A percentile compares a stretch with the other conserved stretches of the same genome.
Conservation (phyloP, 192 early-diverging fungal species). For the Gryganskiella cystojenkinii region DNA sequence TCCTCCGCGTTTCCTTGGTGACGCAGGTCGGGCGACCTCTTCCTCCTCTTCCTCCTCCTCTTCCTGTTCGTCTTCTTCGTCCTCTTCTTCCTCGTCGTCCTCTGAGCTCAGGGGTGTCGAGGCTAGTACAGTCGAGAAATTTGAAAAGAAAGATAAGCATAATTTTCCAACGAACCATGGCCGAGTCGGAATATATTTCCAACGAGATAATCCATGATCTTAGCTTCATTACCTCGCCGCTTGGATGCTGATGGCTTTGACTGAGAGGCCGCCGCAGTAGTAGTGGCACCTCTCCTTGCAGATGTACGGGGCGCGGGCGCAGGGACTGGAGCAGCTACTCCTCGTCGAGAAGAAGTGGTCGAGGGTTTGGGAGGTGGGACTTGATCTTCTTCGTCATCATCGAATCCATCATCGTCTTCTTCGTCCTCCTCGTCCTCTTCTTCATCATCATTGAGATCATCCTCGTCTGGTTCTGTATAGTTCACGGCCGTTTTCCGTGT, state of each 20-base stretch:
- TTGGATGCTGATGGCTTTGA: slow-evolving; percentile 11
- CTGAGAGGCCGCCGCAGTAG: too few species aligned
- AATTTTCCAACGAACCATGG: too few species aligned
- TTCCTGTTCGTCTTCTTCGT: slow-evolving; percentile 11
- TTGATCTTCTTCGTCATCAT: slow-evolving; percentile 28
- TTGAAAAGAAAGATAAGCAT: not conserved
- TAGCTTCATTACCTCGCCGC: slow-evolving; percentile 7
- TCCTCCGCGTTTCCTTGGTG: slow-evolving; percentile 20
- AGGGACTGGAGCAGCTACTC: not conserved
- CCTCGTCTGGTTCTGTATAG: slow-evolving; percentile 51
- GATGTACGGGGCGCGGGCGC: not conserved
- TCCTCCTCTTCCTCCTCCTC: slow-evolving; percentile 36
- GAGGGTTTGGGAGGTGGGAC: not conserved
- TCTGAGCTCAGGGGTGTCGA: slow-evolving; percentile 37
- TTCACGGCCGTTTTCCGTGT: slow-evolving; percentile 43
- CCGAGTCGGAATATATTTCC: too few species aligned
- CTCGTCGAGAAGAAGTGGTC: too few species aligned
- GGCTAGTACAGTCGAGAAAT: slow-evolving; percentile 4
- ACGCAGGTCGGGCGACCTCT: slow-evolving; percentile 23
- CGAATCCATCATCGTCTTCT: slow-evolving; percentile 3
- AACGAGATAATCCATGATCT: too few species aligned
- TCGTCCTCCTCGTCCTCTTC: slow-evolving; percentile 13
- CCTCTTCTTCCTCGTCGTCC: slow-evolving; percentile 25
- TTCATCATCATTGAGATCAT: slow-evolving; percentile 21
- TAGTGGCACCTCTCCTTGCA: too few species aligned